Evolutionary conservation across 83 land plant genomes (phyloP).

Genomic region (Thuja plicata): DNA sequence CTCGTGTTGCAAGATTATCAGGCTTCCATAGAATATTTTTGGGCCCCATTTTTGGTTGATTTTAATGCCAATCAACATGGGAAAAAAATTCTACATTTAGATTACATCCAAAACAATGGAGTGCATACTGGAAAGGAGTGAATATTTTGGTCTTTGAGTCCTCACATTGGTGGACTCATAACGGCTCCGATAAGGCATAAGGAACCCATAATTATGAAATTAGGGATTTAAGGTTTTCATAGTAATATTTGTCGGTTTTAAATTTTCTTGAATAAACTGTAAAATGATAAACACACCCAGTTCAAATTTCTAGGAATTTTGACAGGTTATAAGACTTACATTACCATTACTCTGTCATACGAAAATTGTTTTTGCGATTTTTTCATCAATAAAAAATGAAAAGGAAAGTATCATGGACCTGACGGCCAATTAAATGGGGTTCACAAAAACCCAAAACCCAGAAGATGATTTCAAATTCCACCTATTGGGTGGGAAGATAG

Average conservation of each 20-base stretch:
- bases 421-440: no score
- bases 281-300: no score
- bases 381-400: neutral
- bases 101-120: constrained; percentile 59
- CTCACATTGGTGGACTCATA: no score
- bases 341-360: neutral
- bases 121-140: no score
- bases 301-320: neutral
- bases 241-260: no score
- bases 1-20: constrained; percentile 43
- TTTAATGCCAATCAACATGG: constrained; percentile 24
- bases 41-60: constrained; percentile 61
- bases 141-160: no score
- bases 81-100: constrained; percentile 41
- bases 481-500: no score
- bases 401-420: neutral
- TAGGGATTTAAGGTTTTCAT: neutral
- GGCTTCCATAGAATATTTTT: constrained; percentile 55
- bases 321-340: neutral
- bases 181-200: no score
- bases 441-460: no score
- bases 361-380: neutral
- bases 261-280: no score
- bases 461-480: no score
- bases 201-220: neutral